A percentile compares a stretch with the other conserved stretches of the same genome.
Conservation (phyloP, 495 filamentous ascomycete species). For the Corynascus novoguineensis region DNA sequence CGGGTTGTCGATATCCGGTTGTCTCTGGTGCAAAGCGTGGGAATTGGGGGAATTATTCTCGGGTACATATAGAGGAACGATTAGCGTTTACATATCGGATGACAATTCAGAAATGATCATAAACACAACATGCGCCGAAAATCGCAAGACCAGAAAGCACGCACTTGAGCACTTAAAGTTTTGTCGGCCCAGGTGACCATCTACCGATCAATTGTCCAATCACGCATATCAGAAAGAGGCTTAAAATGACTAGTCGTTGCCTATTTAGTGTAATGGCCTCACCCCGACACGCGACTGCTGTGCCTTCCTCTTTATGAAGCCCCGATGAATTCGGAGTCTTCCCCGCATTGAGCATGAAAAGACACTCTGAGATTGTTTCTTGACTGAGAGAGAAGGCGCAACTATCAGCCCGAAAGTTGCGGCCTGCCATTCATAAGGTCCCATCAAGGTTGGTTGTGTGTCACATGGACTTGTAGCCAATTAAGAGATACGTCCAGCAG, state of each 20-base stretch:
- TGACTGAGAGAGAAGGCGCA: no score
- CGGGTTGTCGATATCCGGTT: not conserved
- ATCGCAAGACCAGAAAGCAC: not conserved
- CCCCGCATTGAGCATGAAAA: no score
- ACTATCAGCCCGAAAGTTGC: not conserved
- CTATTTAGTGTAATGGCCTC: no score
- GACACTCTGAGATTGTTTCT: no score
- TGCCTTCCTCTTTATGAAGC: no score
- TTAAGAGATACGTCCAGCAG: not conserved
- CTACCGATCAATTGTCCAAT: not conserved
- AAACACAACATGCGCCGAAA: not conserved
- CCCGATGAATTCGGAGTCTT: no score
- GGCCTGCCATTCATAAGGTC: no score
- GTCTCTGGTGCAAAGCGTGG: not conserved
- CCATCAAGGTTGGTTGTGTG: no score
- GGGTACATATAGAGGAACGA: constrained; percentile 6
- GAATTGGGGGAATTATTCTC: not conserved
- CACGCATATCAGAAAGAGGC: no score
- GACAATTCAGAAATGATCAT: not conserved
- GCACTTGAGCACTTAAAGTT: not conserved
- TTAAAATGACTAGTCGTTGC: no score
- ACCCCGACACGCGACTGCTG: not conserved
- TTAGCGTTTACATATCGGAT: constrained; percentile 10
- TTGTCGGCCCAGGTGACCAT: not conserved
- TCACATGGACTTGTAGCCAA: no score